Evolutionary conservation across 2,329 filamentous ascomycete species (phyloP), one percentile per base, ranked within the genome.

Genomic region (Apiospora marii): DNA sequence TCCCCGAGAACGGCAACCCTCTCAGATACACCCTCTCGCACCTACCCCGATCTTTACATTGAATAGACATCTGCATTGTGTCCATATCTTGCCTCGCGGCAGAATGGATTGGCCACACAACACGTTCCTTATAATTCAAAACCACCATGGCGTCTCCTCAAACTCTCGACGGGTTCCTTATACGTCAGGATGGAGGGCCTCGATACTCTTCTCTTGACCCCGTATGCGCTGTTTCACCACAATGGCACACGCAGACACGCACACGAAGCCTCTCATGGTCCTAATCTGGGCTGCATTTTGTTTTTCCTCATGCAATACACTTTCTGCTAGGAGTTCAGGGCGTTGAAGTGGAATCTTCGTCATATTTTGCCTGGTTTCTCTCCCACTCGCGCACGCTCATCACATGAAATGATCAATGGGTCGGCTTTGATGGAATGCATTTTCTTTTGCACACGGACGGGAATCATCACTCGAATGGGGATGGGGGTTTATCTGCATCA

Each of bases 31-130:
- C 58, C n/a, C 6, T 13, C 12, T 16, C 30, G 4, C 14, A 41
- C 30, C 58, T 37, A 34, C 41, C 58, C 41, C 34, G 12, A 41
- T 64, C n/a, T 34, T 24, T 41, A 64, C 34, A 34, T 64, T 41
- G 37, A 64, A 64, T 64, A 64, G 58, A 64, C 34, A 64, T 41
- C 58, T 64, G 58, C 58, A 64, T 64, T n/a, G 58, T 64, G 58
- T 8, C 58, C 58, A 64, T 24, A 22, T 64, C 58, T 16, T 64
- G 58, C 41, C 58, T 64, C 58, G 19, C 58, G 58, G 34, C 58
- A 64, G 41, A 30, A 41, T 19, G 30, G 34, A 64, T 13, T 14
- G 34, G 58, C 22, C 58, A 64, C 58, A 41, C 34, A 61, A 12
- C 30, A 64, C 58, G n/a, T 8, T 64, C 58, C 16, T 64, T 64